Evolutionary conservation across 2,329 filamentous ascomycete genomes (phyloP).

Genomic region (Pseudophaeomoniella oleicola): DNA sequence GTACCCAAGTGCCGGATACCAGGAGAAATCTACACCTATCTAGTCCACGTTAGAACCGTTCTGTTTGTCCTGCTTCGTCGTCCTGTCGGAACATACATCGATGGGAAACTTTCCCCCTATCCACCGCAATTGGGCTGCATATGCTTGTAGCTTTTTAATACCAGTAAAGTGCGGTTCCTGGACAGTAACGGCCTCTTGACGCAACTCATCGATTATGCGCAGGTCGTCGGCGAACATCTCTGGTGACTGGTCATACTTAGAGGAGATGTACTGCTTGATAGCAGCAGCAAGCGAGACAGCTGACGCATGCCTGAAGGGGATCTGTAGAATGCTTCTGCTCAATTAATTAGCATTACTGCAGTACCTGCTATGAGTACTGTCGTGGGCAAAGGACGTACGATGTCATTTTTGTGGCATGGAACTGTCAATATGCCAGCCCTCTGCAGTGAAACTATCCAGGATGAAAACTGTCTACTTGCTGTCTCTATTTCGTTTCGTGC

Average conservation of each 20-base stretch:
- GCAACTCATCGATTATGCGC: slow-evolving; percentile 67
- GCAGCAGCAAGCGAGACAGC: slow-evolving; percentile 64
- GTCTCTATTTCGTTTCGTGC: no score
- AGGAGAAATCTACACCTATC: slow-evolving; percentile 75
- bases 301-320: slow-evolving; percentile 79
- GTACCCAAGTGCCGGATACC: slow-evolving; percentile 89
- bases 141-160: slow-evolving; percentile 73
- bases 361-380: not conserved
- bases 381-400: slow-evolving; percentile 5
- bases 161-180: slow-evolving; percentile 79
- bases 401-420: slow-evolving; percentile 4
- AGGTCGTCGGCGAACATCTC: slow-evolving; percentile 91
- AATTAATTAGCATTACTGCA: not conserved
- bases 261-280: slow-evolving; percentile 89
- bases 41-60: slow-evolving; percentile 5
- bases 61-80: not conserved
- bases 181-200: slow-evolving; percentile 75
- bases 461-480: no score
- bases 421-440: no score
- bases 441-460: no score
- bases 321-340: slow-evolving; percentile 44
- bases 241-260: slow-evolving; percentile 96
- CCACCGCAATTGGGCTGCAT: slow-evolving; percentile 87
- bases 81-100: slow-evolving; percentile 44
- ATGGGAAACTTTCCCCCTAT: slow-evolving; percentile 91